Evolutionary conservation across 2,329 filamentous ascomycete species (phyloP), one percentile per base, ranked within the genome.

Genomic region (Thyridium curvatum): DNA sequence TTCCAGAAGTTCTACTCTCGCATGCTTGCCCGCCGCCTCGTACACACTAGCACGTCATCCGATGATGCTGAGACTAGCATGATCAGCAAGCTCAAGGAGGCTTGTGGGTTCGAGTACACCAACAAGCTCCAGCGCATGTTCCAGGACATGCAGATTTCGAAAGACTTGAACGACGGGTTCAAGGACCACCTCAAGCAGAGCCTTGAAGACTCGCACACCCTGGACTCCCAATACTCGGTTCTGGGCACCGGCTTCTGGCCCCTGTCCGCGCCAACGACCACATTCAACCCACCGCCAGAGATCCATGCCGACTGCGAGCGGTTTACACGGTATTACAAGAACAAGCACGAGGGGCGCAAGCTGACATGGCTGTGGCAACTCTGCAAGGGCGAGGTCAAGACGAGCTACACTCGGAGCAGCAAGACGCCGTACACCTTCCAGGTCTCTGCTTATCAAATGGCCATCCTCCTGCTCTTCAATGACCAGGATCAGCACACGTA

Each of bases 91-190:
- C 73, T 98, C 49, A 98, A 98, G 70, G 93, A 98, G 58, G 91
- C 93, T 0, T 97, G 93, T 56, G 93, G 93, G 53, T 98, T 96
- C 52, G 93, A 98, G 62, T 98, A 98, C 66, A 98, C 93, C 51
- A 98, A 97, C 73, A 97, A 97, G 69, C 77, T 98, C 34, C 91
- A 97, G 68, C 88, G 94, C 56, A 98, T 98, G 93, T 98, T 97
- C 77, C 91, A 97, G 61, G 93, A 98, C 58, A 96, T 98, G 72
- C 93, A 98, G 61, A 95, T 95, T 37, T 97, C 91, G 47, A 96
- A 96, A 66, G 93, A 98, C 64, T 76, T 98, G 34, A 98, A 98
- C 62, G 77, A 78, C 35, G 82, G 84, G 21, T 98, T 94, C 71
- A 84, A 86, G 54, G 86, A 89, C 61, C 82, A 90, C 52, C 68